phyloP scores from a whole-genome alignment of 2,329 filamentous ascomycete species.

The Pseudopyrenochaeta lycopersici region DNA sequence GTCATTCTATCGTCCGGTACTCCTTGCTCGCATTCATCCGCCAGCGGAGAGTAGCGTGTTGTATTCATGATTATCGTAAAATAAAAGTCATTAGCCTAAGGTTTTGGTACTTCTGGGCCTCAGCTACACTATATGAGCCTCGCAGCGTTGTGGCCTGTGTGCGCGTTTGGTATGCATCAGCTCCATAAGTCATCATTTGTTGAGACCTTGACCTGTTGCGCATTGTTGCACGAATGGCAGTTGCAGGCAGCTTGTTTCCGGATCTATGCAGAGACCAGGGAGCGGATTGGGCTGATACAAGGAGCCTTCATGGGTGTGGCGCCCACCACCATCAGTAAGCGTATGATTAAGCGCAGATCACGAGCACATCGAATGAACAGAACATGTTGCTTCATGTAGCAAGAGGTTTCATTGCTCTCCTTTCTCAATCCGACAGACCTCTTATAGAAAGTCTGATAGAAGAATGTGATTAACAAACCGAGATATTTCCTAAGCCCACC shows the following conservation, averaged over 20 bases:
- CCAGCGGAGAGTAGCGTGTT: slow-evolving; percentile 21
- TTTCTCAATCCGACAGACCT: neutral
- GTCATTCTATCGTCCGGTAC: slow-evolving; percentile 8
- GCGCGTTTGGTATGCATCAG: neutral
- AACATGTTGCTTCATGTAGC: neutral
- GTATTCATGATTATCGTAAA: slow-evolving; percentile 1
- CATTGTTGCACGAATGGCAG: neutral
- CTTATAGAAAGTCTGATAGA: no score
- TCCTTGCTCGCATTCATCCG: slow-evolving; percentile 1
- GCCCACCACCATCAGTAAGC: slow-evolving; percentile 8
- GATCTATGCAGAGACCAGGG: neutral
- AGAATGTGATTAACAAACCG: no score
- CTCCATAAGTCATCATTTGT: neutral
- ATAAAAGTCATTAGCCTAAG: neutral
- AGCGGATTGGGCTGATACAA: slow-evolving; percentile 1
- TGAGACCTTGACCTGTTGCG: neutral
- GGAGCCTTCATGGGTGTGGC: neutral
- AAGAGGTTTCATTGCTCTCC: neutral
- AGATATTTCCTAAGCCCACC: no score
- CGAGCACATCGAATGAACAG: neutral
- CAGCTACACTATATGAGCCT: neutral
- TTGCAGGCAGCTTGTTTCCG: neutral
- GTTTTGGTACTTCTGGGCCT: neutral
- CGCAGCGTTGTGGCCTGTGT: neutral
- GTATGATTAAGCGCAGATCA: slow-evolving; percentile 13